A percentile compares a stretch with the other conserved stretches of the same genome.
phyloP scores from a whole-genome alignment of 257 asterid species.

The Catharanthus roseus region DNA sequence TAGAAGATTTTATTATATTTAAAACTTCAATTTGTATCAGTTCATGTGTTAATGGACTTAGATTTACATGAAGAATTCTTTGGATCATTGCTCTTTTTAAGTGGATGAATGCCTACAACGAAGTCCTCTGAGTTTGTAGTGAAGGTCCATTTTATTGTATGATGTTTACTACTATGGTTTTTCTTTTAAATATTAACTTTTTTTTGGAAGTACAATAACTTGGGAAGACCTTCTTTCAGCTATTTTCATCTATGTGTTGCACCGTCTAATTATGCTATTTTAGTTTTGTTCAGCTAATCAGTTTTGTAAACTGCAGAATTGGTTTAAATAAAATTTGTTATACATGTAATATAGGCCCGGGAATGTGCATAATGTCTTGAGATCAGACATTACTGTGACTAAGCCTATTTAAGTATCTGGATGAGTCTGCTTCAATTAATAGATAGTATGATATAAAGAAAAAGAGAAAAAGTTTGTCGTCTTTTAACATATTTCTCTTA shows the following conservation, averaged over 20 bases:
- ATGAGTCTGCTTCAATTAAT: background rate
- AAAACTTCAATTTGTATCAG: background rate
- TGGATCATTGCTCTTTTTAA: background rate
- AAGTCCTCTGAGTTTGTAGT: background rate
- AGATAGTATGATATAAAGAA: background rate
- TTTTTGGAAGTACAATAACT: background rate
- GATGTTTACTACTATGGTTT: background rate
- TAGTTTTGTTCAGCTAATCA: background rate
- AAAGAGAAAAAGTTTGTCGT: background rate
- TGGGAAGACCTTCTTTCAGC: background rate
- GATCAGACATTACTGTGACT: background rate
- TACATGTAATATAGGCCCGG: background rate
- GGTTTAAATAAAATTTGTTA: background rate
- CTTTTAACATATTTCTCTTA: background rate
- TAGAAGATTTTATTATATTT: background rate
- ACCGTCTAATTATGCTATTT: background rate
- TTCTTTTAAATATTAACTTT: background rate
- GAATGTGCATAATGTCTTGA: background rate
- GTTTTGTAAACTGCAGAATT: background rate
- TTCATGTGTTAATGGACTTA: background rate
- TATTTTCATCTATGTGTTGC: background rate
- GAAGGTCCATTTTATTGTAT: background rate
- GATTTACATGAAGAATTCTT: background rate
- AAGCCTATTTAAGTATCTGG: background rate
- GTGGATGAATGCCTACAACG: background rate